Base-by-base conservation (phyloP, 2,329 filamentous ascomycete species). In the Ceratocystis albifundus region DNA sequence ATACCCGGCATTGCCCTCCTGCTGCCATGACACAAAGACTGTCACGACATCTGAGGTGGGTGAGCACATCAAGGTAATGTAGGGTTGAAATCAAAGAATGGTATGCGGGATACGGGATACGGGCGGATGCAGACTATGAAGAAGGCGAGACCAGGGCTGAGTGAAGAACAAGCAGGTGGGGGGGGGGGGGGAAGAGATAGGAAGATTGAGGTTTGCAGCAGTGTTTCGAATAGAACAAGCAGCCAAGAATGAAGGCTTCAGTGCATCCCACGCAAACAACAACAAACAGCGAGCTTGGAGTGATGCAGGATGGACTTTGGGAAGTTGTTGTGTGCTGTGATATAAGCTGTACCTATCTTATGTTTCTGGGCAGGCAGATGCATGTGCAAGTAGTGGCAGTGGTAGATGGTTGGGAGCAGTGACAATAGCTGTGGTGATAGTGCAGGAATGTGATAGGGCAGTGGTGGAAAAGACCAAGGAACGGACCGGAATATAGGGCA, bases 381-480 rank as follows among this genome's bases (percentile, higher is more conserved):
- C 22, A 50, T 20, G 22, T 10, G 46, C 22, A 12, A 53, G 22
- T 25, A 8, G 48, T 28, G 48, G 48, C 25, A 25, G 48, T 53
- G 46, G 25, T 8, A 22, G 48, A 2, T 53, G 20, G 20, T 22
- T 28, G 20, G 20, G 12, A 8, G 20, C 17, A 25, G 25, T 30
- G 44, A 8, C 20, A 25, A n/a, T 36, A 45, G 36, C n/a, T 17
- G 45, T 36, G 30, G 61, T 32, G 44, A 44, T 25, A 64, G 22
- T 59, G 66, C 61, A 68, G 48, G 44, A 46, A 57, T 48, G 65
- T 61, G 32, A 64, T 53, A 62, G 32, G 36, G 36, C 36, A 41
- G 15, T 41, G 36, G 36, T 41, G 36, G 36, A 41, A 4, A 12
- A 41, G 36, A 41, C 10, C 36, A 65, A 53, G 22, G 48, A 25